phyloP scores from a whole-genome alignment of 2,329 filamentous ascomycete genomes.

The Epicoccum sorghinum region DNA sequence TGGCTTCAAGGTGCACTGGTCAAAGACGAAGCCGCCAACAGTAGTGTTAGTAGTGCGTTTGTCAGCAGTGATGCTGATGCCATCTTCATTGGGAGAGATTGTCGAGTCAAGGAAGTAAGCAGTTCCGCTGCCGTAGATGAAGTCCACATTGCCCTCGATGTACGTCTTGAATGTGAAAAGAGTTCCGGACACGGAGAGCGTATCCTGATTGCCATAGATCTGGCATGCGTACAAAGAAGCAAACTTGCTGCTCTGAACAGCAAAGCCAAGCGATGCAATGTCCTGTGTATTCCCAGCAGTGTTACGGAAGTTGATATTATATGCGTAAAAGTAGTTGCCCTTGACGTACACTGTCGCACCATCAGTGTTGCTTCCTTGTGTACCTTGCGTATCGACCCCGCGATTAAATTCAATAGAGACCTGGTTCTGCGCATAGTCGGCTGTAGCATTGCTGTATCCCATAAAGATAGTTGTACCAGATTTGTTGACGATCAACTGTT shows the following conservation, averaged over 20 bases:
- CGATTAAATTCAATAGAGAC: slow-evolving; percentile 45
- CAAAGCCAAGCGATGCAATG: slow-evolving; percentile 50
- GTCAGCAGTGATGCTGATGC: slow-evolving; percentile 45
- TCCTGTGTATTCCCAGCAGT: slow-evolving; percentile 46
- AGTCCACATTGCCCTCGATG: slow-evolving; percentile 50
- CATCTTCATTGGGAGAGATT: slow-evolving; percentile 47
- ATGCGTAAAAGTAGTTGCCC: slow-evolving; percentile 49
- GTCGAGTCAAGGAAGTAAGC: slow-evolving; percentile 53
- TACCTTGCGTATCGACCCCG: slow-evolving; percentile 48
- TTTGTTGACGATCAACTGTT: slow-evolving; percentile 49
- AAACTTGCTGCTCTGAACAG: slow-evolving; percentile 51
- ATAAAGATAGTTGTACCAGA: slow-evolving; percentile 49
- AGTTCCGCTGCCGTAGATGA: slow-evolving; percentile 53
- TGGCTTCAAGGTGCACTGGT: slow-evolving; percentile 44
- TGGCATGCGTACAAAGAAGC: slow-evolving; percentile 48
- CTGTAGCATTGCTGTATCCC: slow-evolving; percentile 46
- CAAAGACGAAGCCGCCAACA: slow-evolving; percentile 47
- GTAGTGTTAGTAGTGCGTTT: slow-evolving; percentile 50
- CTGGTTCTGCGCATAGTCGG: slow-evolving; percentile 47
- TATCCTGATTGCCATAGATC: slow-evolving; percentile 49
- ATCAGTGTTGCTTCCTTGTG: slow-evolving; percentile 45
- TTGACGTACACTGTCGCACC: slow-evolving; percentile 50
- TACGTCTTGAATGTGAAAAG: slow-evolving; percentile 51
- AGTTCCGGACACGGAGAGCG: slow-evolving; percentile 46
- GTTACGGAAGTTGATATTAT: slow-evolving; percentile 52